Percentiles rank a stretch among this genome's conserved stretches.
These are phyloP conservation scores for Podospora australis DNA, from an alignment of 495 filamentous ascomycete genomes.

Conservation along the genomic window DNA sequence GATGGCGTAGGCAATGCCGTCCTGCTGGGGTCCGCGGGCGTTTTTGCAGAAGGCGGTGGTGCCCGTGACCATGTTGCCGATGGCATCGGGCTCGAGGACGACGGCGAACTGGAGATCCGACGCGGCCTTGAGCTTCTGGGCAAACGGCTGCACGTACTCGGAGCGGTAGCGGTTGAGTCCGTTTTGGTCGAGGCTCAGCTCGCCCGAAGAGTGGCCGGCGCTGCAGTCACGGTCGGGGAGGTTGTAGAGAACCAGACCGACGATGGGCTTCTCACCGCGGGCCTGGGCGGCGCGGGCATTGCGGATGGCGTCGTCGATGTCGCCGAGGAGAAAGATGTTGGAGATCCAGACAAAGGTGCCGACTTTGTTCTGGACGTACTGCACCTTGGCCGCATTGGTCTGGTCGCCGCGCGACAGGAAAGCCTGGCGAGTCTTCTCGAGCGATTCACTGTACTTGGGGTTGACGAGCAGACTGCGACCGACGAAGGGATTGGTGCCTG, in stretches of 20 bases:
- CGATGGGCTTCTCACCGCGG: constrained; percentile 30
- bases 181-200: constrained; percentile 44
- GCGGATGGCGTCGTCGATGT: constrained; percentile 42
- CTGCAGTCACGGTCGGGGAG: constrained; percentile 60
- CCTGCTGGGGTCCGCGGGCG: constrained; percentile 44
- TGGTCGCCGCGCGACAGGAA: constrained; percentile 41
- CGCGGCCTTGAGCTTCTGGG: constrained; percentile 20
- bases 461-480: constrained; percentile 49
- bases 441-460: constrained; percentile 43
- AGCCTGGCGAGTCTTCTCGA: constrained; percentile 38
- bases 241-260: constrained; percentile 57
- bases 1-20: constrained; percentile 53
- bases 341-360: constrained; percentile 52
- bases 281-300: constrained; percentile 37
- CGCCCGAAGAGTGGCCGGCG: constrained; percentile 54
- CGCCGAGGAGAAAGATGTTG: constrained; percentile 22
- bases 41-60: constrained; percentile 47
- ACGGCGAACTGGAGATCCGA: constrained; percentile 31
- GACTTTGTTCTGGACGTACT: constrained; percentile 18
- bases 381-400: constrained; percentile 18
- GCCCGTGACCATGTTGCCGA: constrained; percentile 60
- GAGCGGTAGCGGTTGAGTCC: constrained; percentile 49
- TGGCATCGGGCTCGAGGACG: constrained; percentile 52
- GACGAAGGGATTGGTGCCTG: constrained; percentile 43
- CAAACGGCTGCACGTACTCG: constrained; percentile 48